phyloP scores from a whole-genome alignment of 106 monocot genomes.

The Phalaenopsis aphrodite region DNA sequence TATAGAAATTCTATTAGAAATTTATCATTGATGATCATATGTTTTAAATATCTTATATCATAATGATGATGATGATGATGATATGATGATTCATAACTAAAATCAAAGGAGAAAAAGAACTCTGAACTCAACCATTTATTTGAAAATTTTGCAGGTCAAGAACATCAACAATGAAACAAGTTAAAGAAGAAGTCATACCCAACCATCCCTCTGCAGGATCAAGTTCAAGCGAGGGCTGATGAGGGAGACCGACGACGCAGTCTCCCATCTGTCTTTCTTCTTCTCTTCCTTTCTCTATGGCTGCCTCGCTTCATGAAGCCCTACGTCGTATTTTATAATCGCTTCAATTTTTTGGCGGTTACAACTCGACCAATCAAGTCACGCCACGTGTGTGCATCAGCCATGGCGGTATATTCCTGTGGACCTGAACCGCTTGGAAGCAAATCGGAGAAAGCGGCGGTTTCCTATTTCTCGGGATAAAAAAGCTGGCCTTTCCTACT shows the following conservation, averaged over 20 bases:
- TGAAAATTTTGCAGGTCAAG: background rate
- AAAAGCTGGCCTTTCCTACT: background rate
- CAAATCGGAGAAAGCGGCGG: background rate
- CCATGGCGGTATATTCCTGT: background rate
- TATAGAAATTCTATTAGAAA: no score
- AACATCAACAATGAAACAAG: background rate
- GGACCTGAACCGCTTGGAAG: background rate
- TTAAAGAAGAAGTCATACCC: background rate
- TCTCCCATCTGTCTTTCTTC: background rate
- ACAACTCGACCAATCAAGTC: background rate
- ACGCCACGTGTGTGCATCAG: background rate
- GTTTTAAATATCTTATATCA: no score
- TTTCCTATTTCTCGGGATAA: background rate
- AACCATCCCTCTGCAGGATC: background rate
- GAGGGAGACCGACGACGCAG: background rate
- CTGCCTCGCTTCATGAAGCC: background rate
- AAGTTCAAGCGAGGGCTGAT: background rate
- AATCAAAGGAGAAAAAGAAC: no score
- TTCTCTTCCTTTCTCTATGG: background rate
- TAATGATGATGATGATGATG: no score
- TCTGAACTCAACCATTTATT: background rate
- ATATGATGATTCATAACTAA: no score
- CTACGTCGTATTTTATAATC: no score
- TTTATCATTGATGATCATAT: no score
- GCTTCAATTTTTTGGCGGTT: background rate